phyloP scores from a whole-genome alignment of 2,329 filamentous ascomycete genomes.

The Tympanopsis confertula region DNA sequence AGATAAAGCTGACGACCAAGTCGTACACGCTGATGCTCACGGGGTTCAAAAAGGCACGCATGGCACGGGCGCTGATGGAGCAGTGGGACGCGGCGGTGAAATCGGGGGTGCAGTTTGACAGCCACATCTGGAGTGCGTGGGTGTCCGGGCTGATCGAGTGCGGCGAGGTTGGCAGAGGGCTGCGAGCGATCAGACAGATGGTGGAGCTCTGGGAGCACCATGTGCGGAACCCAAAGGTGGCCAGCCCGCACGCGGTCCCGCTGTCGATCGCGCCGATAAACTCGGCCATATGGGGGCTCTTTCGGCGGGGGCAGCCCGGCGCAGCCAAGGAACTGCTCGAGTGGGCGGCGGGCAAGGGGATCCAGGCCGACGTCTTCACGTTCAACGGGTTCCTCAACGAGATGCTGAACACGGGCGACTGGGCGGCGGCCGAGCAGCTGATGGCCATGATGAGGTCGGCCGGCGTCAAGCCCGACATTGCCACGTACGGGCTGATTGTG shows the following conservation, averaged over 20 bases:
- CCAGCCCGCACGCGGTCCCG: constrained; percentile 27
- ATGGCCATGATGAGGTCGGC: constrained; percentile 44
- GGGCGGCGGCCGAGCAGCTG: constrained; percentile 35
- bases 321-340: constrained; percentile 40
- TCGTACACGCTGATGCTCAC: constrained; percentile 67
- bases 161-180: constrained; percentile 38
- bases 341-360: constrained; percentile 44
- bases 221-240: constrained; percentile 15
- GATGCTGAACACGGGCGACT: constrained; percentile 36
- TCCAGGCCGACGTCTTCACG: constrained; percentile 42
- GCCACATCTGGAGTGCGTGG: constrained; percentile 56
- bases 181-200: constrained; percentile 58
- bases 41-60: constrained; percentile 51
- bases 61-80: constrained; percentile 45
- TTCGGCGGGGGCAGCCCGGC: constrained; percentile 31
- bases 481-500: constrained; percentile 17
- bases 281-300: constrained; percentile 52
- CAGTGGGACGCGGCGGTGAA: constrained; percentile 55
- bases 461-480: constrained; percentile 45
- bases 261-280: constrained; percentile 60
- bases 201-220: constrained; percentile 40
- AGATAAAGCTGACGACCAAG: constrained; percentile 43
- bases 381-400: constrained; percentile 53
- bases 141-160: constrained; percentile 53
- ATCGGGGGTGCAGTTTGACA: constrained; percentile 49